Percentiles rank a stretch among this genome's conserved stretches.
phyloP scores from a whole-genome alignment of 306 rosid species.

The Cucurbita maxima region DNA sequence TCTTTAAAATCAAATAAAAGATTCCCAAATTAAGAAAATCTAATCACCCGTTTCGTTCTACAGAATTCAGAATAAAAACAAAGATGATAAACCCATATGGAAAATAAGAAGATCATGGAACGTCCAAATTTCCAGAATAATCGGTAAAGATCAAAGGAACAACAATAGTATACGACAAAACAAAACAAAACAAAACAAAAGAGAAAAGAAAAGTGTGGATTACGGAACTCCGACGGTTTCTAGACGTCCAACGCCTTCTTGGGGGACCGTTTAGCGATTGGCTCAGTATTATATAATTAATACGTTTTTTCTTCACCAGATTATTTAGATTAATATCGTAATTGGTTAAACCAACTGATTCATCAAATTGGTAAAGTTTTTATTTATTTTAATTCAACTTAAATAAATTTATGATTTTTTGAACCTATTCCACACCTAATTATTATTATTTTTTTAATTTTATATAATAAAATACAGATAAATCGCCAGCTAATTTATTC shows the following conservation, averaged over 20 bases:
- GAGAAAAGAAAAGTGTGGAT: not conserved
- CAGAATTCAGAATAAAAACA: not conserved
- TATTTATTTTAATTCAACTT: no score
- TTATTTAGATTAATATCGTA: no score
- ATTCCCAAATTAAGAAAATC: not conserved
- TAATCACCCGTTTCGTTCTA: not conserved
- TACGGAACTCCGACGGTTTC: not conserved
- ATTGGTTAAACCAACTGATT: no score
- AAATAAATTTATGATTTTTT: no score
- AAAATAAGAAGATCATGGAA: not conserved
- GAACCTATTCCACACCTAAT: no score
- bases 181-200: not conserved
- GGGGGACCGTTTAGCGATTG: not conserved
- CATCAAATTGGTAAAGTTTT: no score
- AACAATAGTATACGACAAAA: not conserved
- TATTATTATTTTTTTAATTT: no score
- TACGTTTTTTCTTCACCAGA: no score
- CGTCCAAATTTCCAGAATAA: not conserved
- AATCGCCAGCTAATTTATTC: no score
- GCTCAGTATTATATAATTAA: not conserved
- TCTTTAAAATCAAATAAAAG: no score
- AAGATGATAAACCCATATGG: not conserved
- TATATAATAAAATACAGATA: no score
- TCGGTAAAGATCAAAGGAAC: not conserved
- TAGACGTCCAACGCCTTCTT: not conserved